Percentiles rank a stretch among this genome's conserved stretches.
phyloP scores from a whole-genome alignment of 441 rosid genomes.

The Sinapis alba region DNA sequence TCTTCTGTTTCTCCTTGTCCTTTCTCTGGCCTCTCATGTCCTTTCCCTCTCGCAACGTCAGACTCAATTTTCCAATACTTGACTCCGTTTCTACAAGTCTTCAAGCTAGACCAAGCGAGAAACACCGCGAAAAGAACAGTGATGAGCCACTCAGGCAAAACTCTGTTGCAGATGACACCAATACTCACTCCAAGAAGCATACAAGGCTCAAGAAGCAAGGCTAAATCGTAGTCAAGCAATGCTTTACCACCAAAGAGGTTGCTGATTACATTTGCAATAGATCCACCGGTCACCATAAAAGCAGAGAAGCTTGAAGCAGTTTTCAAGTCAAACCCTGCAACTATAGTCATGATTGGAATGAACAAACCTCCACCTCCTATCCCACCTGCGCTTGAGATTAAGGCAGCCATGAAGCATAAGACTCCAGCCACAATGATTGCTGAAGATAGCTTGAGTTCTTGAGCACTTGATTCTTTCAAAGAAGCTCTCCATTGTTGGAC shows the following conservation, averaged over 20 bases:
- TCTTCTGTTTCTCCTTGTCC: slow-evolving; percentile 39
- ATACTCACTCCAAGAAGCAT: slow-evolving; percentile 86
- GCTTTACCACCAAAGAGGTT: slow-evolving; percentile 48
- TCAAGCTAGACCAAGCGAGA: slow-evolving; percentile 80
- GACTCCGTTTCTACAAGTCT: slow-evolving; percentile 71
- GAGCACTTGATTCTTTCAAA: slow-evolving; percentile 35
- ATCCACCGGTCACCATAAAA: slow-evolving; percentile 97
- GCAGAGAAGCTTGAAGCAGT: slow-evolving; percentile 83
- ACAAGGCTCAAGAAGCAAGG: slow-evolving; percentile 79
- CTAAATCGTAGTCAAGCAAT: slow-evolving; percentile 72
- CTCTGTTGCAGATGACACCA: slow-evolving; percentile 77
- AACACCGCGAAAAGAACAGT: slow-evolving; percentile 69
- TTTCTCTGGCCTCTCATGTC: slow-evolving; percentile 44
- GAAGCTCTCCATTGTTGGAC: slow-evolving; percentile 44
- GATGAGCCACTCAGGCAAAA: slow-evolving; percentile 89
- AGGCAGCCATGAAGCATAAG: slow-evolving; percentile 67
- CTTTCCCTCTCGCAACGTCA: slow-evolving; percentile 41
- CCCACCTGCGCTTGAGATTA: slow-evolving; percentile 95
- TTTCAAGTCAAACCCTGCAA: slow-evolving; percentile 77
- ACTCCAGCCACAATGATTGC: slow-evolving; percentile 51
- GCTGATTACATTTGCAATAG: slow-evolving; percentile 71
- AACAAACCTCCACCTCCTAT: slow-evolving; percentile 91
- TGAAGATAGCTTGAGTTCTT: slow-evolving; percentile 43
- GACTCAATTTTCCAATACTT: slow-evolving; percentile 69
- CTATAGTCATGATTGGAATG: slow-evolving; percentile 72